Conservation (phyloP, 805 yeast species). For the Nakazawaea wickerhamii region DNA sequence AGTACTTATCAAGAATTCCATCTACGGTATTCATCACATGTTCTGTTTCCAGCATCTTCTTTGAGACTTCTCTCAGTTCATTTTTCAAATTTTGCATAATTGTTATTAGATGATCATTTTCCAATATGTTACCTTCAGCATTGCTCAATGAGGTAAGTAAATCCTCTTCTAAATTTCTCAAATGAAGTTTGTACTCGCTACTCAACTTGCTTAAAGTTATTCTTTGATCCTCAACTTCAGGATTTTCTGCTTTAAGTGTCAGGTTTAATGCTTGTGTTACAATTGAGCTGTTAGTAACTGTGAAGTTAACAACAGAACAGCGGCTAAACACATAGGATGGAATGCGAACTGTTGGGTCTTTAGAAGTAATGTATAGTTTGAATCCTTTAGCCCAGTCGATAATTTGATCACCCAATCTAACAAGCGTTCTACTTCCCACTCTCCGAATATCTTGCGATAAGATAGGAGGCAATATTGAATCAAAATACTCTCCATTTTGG, state of each 20-base stretch:
- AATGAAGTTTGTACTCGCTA: constrained; percentile 50
- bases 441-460: constrained; percentile 54
- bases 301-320: constrained; percentile 61
- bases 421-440: constrained; percentile 65
- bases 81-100: constrained; percentile 61
- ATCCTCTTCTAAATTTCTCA: constrained; percentile 52
- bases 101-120: constrained; percentile 52
- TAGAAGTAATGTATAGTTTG: constrained; percentile 53
- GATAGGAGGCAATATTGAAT: constrained; percentile 65
- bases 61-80: constrained; percentile 51
- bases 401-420: constrained; percentile 55
- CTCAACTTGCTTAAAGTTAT: constrained; percentile 47
- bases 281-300: constrained; percentile 63
- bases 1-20: constrained; percentile 38
- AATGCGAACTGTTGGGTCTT: constrained; percentile 42
- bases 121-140: constrained; percentile 58
- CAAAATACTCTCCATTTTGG: constrained; percentile 74
- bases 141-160: constrained; percentile 54
- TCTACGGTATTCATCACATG: constrained; percentile 52
- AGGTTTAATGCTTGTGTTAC: constrained; percentile 57
- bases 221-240: constrained; percentile 62
- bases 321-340: constrained; percentile 58
- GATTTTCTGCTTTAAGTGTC: constrained; percentile 49
- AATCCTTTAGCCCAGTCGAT: constrained; percentile 67
- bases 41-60: constrained; percentile 49